Conservation (phyloP, 2,329 filamentous ascomycete genomes). For the Claviceps sp. region DNA sequence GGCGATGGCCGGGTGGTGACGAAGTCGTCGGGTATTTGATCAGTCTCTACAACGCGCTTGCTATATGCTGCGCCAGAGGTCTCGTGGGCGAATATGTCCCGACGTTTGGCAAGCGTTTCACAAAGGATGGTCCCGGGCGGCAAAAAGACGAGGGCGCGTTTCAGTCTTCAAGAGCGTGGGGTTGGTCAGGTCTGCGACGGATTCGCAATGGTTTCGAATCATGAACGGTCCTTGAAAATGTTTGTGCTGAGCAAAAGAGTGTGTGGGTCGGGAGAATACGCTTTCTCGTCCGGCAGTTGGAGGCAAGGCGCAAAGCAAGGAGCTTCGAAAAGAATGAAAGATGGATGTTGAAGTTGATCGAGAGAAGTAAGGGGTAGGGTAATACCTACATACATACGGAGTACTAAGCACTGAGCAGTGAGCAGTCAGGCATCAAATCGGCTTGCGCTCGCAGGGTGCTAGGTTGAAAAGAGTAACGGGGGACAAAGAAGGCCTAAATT, state of each 20-base stretch:
- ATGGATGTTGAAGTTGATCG: not conserved
- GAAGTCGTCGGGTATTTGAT: not conserved
- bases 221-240: no score
- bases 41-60: constrained; percentile 1
- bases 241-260: not conserved
- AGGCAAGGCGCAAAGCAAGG: not conserved
- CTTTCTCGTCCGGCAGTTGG: constrained; percentile 1
- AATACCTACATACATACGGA: not conserved
- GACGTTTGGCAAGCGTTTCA: not conserved
- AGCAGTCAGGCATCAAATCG: not conserved
- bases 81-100: not conserved
- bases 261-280: not conserved
- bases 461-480: not conserved
- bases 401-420: not conserved
- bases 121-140: not conserved
- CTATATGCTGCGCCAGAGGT: not conserved
- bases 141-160: not conserved
- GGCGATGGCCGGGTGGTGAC: not conserved
- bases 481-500: not conserved
- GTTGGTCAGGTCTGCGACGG: not conserved
- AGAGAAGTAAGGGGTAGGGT: not conserved
- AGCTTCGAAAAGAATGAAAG: not conserved
- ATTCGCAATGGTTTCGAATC: not conserved
- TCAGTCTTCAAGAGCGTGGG: not conserved
- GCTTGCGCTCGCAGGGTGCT: not conserved